Percentiles rank a stretch among this genome's conserved stretches.
phyloP scores from a whole-genome alignment of 345 rosid genomes.

The Laguncularia racemosa region DNA sequence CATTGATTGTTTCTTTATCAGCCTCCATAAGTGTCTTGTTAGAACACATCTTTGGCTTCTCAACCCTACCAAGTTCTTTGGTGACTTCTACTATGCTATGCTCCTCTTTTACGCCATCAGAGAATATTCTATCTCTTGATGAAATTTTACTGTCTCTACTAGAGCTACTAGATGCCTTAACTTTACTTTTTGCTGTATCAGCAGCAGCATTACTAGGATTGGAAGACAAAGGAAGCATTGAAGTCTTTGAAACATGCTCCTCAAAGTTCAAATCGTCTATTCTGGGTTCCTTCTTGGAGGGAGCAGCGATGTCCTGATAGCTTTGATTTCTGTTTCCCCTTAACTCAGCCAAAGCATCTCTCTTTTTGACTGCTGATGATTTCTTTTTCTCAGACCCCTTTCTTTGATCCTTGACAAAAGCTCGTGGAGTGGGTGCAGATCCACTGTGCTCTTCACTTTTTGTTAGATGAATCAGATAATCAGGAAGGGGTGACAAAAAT shows the following conservation, averaged over 20 bases:
- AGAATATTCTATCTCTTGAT: conserved; percentile 28
- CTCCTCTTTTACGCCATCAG: conserved; percentile 35
- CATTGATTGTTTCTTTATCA: conserved; percentile 30
- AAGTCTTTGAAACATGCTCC: conserved; percentile 57
- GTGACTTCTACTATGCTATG: conserved; percentile 21
- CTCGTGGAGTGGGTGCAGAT: conserved; percentile 17
- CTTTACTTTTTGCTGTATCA: conserved; percentile 24
- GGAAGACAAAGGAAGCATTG: conserved; percentile 66
- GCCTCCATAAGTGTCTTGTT: conserved; percentile 48
- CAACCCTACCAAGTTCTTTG: conserved; percentile 33
- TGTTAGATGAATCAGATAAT: conserved; percentile 42
- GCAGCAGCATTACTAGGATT: conserved; percentile 27
- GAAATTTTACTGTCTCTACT: conserved; percentile 26
- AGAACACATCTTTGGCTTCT: conserved; percentile 37
- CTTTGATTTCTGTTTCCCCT: conserved; percentile 27
- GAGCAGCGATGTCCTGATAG: conserved; percentile 16
- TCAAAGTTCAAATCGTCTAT: conserved; percentile 39
- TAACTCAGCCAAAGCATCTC: conserved; percentile 29
- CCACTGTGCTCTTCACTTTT: conserved; percentile 25
- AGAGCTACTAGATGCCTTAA: conserved; percentile 24
- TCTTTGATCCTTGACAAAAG: conserved; percentile 30
- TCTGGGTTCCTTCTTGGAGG: conserved; percentile 31
- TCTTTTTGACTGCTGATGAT: conserved; percentile 29
- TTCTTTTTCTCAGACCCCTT: conserved; percentile 37
- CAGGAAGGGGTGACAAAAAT: conserved; percentile 80